These are phyloP conservation scores for Amphibolis antarctica DNA, from an alignment of 106 monocot species.

Conservation along the genomic window DNA sequence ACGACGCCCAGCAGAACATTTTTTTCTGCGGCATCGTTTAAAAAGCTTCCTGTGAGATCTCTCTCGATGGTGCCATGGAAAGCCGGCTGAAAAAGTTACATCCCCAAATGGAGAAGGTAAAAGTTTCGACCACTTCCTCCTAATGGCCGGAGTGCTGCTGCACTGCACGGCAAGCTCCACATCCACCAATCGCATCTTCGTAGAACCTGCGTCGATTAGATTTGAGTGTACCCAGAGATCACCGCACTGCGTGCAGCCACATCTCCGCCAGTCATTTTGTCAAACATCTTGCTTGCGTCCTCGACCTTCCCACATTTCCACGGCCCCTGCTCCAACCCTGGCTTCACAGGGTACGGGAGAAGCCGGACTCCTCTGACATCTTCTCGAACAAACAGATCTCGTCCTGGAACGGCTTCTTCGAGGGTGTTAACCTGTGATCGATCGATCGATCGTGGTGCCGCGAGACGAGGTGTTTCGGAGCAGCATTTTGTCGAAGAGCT, in stretches of 20 bases:
- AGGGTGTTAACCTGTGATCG: conserved; percentile 42
- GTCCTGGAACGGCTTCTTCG: conserved; percentile 1
- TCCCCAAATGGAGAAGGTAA: conserved; percentile 57
- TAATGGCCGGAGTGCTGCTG: conserved; percentile 46
- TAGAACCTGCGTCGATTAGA: conserved; percentile 34
- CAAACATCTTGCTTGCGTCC: conserved; percentile 37
- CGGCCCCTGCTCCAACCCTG: conserved; percentile 23
- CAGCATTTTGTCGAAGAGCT: conserved; percentile 23
- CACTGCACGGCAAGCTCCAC: conserved; percentile 54
- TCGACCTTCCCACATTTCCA: conserved; percentile 44
- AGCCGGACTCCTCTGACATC: conserved; percentile 23
- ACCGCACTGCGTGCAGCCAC: conserved; percentile 75
- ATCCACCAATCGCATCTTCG: conserved; percentile 28
- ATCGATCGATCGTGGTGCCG: conserved; percentile 50
- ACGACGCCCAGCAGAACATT: conserved; percentile 45
- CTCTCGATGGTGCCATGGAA: conserved; percentile 49
- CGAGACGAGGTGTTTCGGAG: conserved; percentile 22
- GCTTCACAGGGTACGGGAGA: conserved; percentile 44
- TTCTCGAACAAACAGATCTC: conserved; percentile 22
- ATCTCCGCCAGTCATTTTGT: conserved; percentile 41
- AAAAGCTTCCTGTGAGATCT: conserved; percentile 26
- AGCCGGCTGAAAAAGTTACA: conserved; percentile 45
- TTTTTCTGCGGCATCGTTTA: conserved; percentile 40
- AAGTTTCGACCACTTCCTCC: conserved; percentile 27
- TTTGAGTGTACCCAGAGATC: conserved; percentile 62